Conservation (phyloP, 306 rosid genomes). For the Sindora glabra region DNA sequence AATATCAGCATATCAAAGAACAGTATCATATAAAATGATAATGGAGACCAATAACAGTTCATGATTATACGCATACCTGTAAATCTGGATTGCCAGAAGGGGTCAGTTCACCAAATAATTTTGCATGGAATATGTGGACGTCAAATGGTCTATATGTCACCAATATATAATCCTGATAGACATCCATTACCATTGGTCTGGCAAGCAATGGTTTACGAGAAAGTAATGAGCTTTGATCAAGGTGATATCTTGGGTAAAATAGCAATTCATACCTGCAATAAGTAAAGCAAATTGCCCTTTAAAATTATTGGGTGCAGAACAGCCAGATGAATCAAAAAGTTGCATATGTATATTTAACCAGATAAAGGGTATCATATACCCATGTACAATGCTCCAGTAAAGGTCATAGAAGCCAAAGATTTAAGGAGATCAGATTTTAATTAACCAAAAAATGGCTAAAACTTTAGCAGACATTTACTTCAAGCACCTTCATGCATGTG, state of each 20-base stretch:
- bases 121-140: constrained; percentile 81
- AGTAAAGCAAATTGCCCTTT: constrained; percentile 13
- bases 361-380: neutral
- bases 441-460: neutral
- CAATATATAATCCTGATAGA: constrained; percentile 77
- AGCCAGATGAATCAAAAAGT: neutral
- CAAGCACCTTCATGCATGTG: constrained; percentile 1
- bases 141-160: constrained; percentile 92
- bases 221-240: constrained; percentile 93
- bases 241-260: constrained; percentile 96
- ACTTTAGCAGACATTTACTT: neutral
- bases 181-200: constrained; percentile 96
- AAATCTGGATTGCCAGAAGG: constrained; percentile 71
- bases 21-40: neutral
- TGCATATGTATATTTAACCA: neutral
- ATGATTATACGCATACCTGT: constrained; percentile 55
- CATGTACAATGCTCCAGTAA: neutral
- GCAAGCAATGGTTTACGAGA: constrained; percentile 80
- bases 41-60: constrained; percentile 7
- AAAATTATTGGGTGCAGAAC: constrained; percentile 11
- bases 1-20: constrained; percentile 10
- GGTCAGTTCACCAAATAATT: constrained; percentile 74
- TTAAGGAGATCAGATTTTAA: neutral
- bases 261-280: constrained; percentile 86
- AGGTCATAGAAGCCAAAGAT: constrained; percentile 5